phyloP scores from a whole-genome alignment of 1,139 yeast species.

The Geotrichum macrosporum region DNA sequence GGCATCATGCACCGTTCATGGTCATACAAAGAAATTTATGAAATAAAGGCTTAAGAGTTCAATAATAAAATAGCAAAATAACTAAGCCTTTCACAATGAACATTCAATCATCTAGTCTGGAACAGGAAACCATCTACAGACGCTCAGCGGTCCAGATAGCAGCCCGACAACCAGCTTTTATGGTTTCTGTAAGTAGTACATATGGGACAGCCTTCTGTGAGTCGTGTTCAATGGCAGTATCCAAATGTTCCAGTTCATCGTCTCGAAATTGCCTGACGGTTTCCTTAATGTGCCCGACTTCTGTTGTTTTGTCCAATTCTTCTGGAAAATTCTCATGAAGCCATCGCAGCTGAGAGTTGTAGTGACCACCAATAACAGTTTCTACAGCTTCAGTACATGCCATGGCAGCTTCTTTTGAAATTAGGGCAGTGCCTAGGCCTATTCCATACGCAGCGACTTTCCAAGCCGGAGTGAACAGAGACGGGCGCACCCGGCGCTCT shows the following conservation, averaged over 20 bases:
- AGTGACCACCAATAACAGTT: conserved; percentile 95
- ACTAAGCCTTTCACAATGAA: too few species aligned
- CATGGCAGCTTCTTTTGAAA: conserved; percentile 97
- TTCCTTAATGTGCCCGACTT: conserved; percentile 54
- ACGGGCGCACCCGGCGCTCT: conserved; percentile 81
- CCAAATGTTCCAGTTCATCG: conserved; percentile 91
- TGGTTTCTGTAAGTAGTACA: conserved; percentile 77
- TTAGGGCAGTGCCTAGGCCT: conserved; percentile 81
- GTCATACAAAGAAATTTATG: too few species aligned
- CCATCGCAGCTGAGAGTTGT: conserved; percentile 81
- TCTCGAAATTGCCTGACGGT: conserved; percentile 78
- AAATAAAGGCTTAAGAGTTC: too few species aligned
- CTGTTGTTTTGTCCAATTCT: conserved; percentile 48
- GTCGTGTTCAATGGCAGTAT: conserved; percentile 87
- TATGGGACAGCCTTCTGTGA: conserved; percentile 94
- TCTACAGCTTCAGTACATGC: conserved; percentile 99
- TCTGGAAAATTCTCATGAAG: conserved; percentile 43
- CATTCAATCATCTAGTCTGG: too few species aligned
- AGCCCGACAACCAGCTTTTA: conserved; percentile 72
- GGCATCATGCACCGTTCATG: too few species aligned
- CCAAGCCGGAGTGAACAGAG: conserved; percentile 89
- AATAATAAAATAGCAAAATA: too few species aligned
- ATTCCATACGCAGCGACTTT: conserved; percentile 80
- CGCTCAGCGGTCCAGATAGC: conserved; percentile 95
- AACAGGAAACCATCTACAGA: too few species aligned